Evolutionary conservation across 139 green algal species (phyloP).

Genomic region (Chlorella vulgaris): DNA sequence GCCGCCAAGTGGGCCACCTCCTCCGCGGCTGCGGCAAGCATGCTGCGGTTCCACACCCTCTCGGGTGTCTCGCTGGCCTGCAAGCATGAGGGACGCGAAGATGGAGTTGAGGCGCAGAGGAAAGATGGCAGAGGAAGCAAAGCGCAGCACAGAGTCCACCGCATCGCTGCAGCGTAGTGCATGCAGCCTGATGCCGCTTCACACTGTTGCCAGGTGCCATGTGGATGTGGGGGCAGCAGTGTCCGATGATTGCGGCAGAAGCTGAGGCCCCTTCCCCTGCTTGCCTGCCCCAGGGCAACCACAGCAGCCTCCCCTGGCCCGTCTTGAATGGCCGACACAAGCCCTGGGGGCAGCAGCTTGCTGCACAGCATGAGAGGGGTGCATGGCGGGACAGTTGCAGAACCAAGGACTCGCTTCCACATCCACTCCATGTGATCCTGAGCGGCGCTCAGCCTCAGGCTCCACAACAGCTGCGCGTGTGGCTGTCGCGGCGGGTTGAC

Average conservation of each 20-base stretch:
- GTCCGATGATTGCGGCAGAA: too few relatives aligned
- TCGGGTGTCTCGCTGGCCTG: conserved; percentile 79
- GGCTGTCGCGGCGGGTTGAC: too few relatives aligned
- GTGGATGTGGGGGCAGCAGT: too few relatives aligned
- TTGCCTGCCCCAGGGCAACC: conserved; percentile 49
- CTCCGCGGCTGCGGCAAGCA: conserved; percentile 56
- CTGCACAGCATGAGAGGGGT: not conserved
- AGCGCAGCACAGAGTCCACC: too few relatives aligned
- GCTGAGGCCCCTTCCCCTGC: too few relatives aligned
- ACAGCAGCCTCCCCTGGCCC: conserved; percentile 57
- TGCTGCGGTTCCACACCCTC: conserved; percentile 78
- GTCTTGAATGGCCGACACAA: conserved; percentile 75
- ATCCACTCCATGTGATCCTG: too few relatives aligned
- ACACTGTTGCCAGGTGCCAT: too few relatives aligned
- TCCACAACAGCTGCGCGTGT: too few relatives aligned
- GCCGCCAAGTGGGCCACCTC: conserved; percentile 63
- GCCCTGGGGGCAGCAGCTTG: conserved; percentile 79
- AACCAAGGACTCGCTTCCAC: not conserved
- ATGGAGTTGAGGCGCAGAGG: not conserved
- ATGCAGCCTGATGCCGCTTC: too few relatives aligned
- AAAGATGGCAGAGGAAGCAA: not conserved
- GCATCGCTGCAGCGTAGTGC: too few relatives aligned
- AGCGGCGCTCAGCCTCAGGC: too few relatives aligned
- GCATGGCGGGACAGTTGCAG: not conserved
- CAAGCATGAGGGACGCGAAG: not conserved